These are phyloP conservation scores for Botrytis tulipae DNA, from an alignment of 2,329 filamentous ascomycete genomes.

Conservation along the genomic window DNA sequence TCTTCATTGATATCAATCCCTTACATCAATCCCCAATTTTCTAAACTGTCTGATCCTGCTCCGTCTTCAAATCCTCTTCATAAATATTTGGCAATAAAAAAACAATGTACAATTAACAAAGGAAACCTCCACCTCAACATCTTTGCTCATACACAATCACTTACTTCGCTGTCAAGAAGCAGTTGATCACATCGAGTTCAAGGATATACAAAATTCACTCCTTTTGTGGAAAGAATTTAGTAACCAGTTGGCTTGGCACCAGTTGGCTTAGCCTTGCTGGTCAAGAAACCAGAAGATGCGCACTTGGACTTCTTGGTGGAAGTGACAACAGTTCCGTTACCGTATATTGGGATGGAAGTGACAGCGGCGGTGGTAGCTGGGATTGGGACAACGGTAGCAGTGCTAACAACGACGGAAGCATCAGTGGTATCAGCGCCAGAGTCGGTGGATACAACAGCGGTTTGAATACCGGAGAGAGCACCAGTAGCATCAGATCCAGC, in stretches of 20 bases:
- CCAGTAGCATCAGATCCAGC: constrained; percentile 7
- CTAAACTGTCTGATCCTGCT: constrained; percentile 1
- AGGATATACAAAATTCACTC: neutral
- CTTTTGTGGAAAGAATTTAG: neutral
- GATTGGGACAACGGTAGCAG: constrained; percentile 34
- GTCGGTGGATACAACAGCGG: constrained; percentile 3
- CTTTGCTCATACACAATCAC: neutral
- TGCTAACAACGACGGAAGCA: constrained; percentile 27
- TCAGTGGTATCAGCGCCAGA: neutral
- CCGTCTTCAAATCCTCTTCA: neutral
- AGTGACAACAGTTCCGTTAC: constrained; percentile 28
- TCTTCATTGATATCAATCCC: constrained; percentile 20
- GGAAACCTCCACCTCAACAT: constrained; percentile 4
- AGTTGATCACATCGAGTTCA: neutral
- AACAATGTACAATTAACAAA: constrained; percentile 11
- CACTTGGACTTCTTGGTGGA: constrained; percentile 31
- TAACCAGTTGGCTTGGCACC: constrained; percentile 18
- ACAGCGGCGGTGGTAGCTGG: constrained; percentile 27
- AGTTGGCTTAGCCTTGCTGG: constrained; percentile 25
- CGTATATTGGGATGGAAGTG: constrained; percentile 21
- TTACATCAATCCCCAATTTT: constrained; percentile 10
- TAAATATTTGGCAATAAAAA: constrained; percentile 2
- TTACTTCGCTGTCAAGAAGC: constrained; percentile 16
- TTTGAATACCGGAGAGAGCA: constrained; percentile 14
- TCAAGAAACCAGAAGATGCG: constrained; percentile 32